These are phyloP conservation scores for Metarhizium rileyi DNA, from an alignment of 2,329 filamentous ascomycete species.

Conservation along the genomic window DNA sequence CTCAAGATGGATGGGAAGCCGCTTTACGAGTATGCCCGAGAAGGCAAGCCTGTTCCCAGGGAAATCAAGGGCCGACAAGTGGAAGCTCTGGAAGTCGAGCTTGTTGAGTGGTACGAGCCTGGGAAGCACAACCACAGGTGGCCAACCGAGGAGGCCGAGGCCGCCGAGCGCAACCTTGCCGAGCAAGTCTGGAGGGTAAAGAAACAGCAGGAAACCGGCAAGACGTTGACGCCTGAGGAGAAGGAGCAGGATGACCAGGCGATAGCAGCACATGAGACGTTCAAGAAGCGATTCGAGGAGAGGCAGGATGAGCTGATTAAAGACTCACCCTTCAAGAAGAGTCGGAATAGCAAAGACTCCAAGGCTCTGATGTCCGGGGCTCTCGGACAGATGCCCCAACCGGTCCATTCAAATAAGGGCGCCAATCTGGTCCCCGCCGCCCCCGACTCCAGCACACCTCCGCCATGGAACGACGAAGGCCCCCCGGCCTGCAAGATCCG, in stretches of 20 bases:
- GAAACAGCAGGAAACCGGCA: slow-evolving; percentile 41
- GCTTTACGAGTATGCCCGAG: slow-evolving; percentile 89
- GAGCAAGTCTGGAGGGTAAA: slow-evolving; percentile 60
- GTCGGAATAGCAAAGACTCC: slow-evolving; percentile 19
- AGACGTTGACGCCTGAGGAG: slow-evolving; percentile 43
- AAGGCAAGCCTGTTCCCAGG: slow-evolving; percentile 75
- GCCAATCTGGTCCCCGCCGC: slow-evolving; percentile 44
- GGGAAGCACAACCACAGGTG: slow-evolving; percentile 71
- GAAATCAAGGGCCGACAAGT: slow-evolving; percentile 77
- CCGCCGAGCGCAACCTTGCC: slow-evolving; percentile 65
- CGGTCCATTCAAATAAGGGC: slow-evolving; percentile 30
- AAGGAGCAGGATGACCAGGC: slow-evolving; percentile 46
- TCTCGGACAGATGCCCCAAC: slow-evolving; percentile 39
- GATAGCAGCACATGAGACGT: slow-evolving; percentile 43
- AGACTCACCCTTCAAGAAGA: slow-evolving; percentile 33
- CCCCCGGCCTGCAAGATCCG: slow-evolving; percentile 73
- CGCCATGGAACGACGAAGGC: slow-evolving; percentile 49
- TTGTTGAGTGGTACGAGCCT: slow-evolving; percentile 77
- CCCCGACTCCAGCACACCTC: slow-evolving; percentile 36
- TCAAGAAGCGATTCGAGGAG: slow-evolving; percentile 50
- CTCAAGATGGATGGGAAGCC: slow-evolving; percentile 90
- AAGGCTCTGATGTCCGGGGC: slow-evolving; percentile 47
- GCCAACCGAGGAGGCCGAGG: slow-evolving; percentile 69
- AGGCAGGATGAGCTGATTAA: slow-evolving; percentile 46
- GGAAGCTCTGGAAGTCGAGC: slow-evolving; percentile 64